Evolutionary conservation across 306 rosid species (phyloP), one percentile per base, ranked within the genome.

Genomic region (Luffa aegyptiaca): DNA sequence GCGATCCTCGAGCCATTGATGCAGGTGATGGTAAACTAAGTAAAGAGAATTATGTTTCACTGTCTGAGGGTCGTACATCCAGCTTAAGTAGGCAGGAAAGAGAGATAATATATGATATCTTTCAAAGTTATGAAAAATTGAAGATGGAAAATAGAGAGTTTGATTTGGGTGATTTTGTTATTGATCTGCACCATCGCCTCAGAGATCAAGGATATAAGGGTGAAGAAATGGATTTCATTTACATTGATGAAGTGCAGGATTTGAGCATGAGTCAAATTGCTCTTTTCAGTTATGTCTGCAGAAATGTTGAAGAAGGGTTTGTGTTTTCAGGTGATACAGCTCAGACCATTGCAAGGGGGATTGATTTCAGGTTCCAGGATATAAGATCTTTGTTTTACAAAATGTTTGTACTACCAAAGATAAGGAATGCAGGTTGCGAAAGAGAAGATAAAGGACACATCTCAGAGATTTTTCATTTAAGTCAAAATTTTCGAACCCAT

Each of bases 241-340:
- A 89, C 45, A 87, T 92, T 63, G 97, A 92, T 76, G 97, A 92
- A 86, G 97, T 92, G 68, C 97, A 93, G 46, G 97, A 92, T 81
- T 83, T 92, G 6, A 89, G 92, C 26, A 89, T 90, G 93, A 87
- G 90, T 84, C 97, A 92, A 84, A 88, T 90, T 80, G 87, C 92
- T 55, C 78, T 92, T 46, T 92, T 92, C 55, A 92, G 85, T 80
- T 72, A 90, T 79, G 80, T 92, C 42, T 90, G 97, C 83, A 79
- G 63, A 78, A 88, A 92, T 84, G 86, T 90, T 0, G 93, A 92
- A 17, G 97, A 41, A 41, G 97, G 97, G 5, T 92, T 92, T 81
- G 92, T 92, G 63, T 92, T 92, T 70, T 88, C 93, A 6, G 96
- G 97, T 10, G 97, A 92, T 79, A 90, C 97, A 1, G 93, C 97